Percentiles rank a stretch among this genome's conserved stretches.
Evolutionary conservation across 106 monocot species (phyloP).

Genomic region (Dendrobium nobile): DNA sequence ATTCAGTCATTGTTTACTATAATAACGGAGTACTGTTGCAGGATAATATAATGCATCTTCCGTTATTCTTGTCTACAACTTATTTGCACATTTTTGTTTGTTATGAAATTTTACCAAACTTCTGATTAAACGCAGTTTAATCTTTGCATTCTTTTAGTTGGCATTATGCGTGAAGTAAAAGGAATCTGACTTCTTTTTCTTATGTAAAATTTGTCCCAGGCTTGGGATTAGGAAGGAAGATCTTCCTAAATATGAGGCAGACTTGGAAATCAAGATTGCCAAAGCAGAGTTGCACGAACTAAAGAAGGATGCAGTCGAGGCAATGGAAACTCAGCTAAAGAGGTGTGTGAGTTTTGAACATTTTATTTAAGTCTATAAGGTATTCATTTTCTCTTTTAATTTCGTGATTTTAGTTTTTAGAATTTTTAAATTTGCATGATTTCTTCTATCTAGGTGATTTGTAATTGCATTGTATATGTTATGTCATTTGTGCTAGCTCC

Average conservation of each 20-base stretch:
- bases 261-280: conserved; percentile 78
- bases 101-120: not conserved
- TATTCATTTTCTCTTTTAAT: not conserved
- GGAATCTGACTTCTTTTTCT: not conserved
- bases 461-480: not conserved
- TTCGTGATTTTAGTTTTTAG: not conserved
- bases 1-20: too few relatives aligned
- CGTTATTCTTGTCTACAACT: not conserved
- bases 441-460: not conserved
- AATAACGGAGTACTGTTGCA: not conserved
- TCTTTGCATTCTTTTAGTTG: conserved; percentile 6
- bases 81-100: not conserved
- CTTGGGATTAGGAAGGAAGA: conserved; percentile 82
- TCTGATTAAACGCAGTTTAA: not conserved
- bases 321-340: conserved; percentile 91
- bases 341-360: conserved; percentile 33
- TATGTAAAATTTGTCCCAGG: conserved; percentile 21
- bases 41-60: not conserved
- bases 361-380: not conserved
- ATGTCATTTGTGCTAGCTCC: not conserved
- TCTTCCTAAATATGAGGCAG: conserved; percentile 78
- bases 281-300: conserved; percentile 66
- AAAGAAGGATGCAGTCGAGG: conserved; percentile 75
- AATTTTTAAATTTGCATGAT: not conserved
- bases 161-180: not conserved